Evolutionary conservation across 306 rosid genomes (phyloP).

Genomic region (Pyrus communis): DNA sequence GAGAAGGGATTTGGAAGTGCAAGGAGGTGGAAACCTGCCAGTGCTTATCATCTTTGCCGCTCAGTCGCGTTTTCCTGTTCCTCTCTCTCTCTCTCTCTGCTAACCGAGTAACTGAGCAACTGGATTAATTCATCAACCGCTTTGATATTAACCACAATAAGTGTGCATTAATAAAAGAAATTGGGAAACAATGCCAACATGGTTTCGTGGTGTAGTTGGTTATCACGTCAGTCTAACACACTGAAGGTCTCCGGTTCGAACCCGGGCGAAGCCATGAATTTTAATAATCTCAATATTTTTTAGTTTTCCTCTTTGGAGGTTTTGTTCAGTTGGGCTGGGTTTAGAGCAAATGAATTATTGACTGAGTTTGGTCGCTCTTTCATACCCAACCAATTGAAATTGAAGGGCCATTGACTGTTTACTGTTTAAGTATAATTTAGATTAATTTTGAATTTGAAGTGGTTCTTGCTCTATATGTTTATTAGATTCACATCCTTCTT

Average conservation of each 20-base stretch:
- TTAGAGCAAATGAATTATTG: neutral
- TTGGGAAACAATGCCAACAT: accelerated
- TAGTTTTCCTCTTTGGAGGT: neutral
- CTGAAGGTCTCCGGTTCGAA: slow-evolving; percentile 54
- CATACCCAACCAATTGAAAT: neutral
- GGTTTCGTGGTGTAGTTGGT: slow-evolving; percentile 70
- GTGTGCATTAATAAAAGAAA: accelerated
- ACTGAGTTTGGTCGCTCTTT: neutral
- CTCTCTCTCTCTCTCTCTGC: neutral
- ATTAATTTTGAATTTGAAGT: neutral
- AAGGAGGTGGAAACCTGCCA: slow-evolving; percentile 22
- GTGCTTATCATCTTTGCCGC: slow-evolving; percentile 34
- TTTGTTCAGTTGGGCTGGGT: neutral
- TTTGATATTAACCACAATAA: neutral
- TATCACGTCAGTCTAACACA: slow-evolving; percentile 98
- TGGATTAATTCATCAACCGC: neutral
- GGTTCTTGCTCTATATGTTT: neutral
- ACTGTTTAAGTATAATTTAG: too few species aligned
- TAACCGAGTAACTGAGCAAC: neutral
- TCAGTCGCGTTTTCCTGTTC: neutral
- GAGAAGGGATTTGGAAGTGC: slow-evolving; percentile 12
- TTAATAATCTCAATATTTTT: neutral
- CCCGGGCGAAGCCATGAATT: slow-evolving; percentile 13
- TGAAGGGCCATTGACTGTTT: neutral
- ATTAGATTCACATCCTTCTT: too few species aligned